Evolutionary conservation across 1,139 yeast genomes (phyloP).

Genomic region (Pneumocystis canis): DNA sequence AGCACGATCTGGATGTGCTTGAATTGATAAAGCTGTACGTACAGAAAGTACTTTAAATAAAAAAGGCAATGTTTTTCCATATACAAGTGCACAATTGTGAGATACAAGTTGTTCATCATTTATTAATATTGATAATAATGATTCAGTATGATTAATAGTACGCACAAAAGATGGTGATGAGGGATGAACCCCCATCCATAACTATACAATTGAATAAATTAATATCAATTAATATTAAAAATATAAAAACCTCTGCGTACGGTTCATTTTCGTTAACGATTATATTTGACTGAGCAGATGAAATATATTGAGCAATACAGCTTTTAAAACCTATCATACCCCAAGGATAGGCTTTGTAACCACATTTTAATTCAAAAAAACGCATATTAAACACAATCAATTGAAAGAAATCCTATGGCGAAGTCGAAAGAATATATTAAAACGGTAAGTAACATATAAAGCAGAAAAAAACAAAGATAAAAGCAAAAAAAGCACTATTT

Average conservation of each 20-base stretch:
- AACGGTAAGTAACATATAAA: background rate
- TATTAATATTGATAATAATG: conserved; percentile 51
- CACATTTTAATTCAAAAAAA: background rate
- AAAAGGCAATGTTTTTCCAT: conserved; percentile 69
- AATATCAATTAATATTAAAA: no score
- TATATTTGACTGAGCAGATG: background rate
- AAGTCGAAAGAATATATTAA: background rate
- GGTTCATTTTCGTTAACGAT: background rate
- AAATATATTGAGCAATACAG: background rate
- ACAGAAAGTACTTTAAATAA: conserved; percentile 86
- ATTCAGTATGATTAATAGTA: conserved; percentile 32
- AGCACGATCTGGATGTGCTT: conserved; percentile 92
- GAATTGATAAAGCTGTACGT: conserved; percentile 82
- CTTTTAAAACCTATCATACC: background rate
- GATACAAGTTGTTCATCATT: conserved; percentile 46
- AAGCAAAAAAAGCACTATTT: background rate
- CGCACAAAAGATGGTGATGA: conserved; percentile 64
- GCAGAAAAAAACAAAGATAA: background rate
- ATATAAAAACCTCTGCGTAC: background rate
- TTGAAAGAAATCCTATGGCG: background rate
- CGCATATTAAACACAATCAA: background rate
- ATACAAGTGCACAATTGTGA: conserved; percentile 41
- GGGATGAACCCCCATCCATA: conserved; percentile 99
- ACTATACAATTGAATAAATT: conserved; percentile 26
- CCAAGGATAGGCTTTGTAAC: background rate